A percentile compares a stretch with the other conserved stretches of the same genome.
These are phyloP conservation scores for Cercophora sp. DNA, from an alignment of 495 filamentous ascomycete species.

Conservation along the genomic window DNA sequence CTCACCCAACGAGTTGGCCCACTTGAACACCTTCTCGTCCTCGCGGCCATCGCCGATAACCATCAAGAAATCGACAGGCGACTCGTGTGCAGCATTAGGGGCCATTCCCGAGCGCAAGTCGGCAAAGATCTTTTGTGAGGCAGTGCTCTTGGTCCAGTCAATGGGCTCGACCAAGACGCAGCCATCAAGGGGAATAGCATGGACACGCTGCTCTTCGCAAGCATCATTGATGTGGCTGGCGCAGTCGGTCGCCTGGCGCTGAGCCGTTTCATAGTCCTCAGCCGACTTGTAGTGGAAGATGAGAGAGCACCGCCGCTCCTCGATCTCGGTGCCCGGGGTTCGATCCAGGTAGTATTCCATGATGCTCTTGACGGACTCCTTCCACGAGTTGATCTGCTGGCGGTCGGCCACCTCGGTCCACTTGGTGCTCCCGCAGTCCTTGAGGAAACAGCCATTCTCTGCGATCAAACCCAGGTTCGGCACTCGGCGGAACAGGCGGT, in stretches of 20 bases:
- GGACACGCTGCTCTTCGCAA: slow-evolving; percentile 74
- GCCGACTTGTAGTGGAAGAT: slow-evolving; percentile 83
- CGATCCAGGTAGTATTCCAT: slow-evolving; percentile 84
- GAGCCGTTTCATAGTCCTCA: slow-evolving; percentile 67
- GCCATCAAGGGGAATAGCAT: slow-evolving; percentile 73
- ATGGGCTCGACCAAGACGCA: slow-evolving; percentile 76
- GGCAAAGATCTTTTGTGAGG: slow-evolving; percentile 65
- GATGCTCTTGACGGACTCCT: slow-evolving; percentile 68
- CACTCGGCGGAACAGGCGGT: slow-evolving; percentile 73
- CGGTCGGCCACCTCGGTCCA: slow-evolving; percentile 75
- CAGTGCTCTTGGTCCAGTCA: slow-evolving; percentile 79
- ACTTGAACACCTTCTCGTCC: slow-evolving; percentile 87
- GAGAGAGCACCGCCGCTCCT: slow-evolving; percentile 79
- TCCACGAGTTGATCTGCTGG: slow-evolving; percentile 66
- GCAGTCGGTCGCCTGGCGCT: slow-evolving; percentile 76
- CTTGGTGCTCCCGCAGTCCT: slow-evolving; percentile 56
- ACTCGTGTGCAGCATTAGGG: slow-evolving; percentile 33
- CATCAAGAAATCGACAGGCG: slow-evolving; percentile 74
- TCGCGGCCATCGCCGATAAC: slow-evolving; percentile 85
- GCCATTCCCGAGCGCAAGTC: slow-evolving; percentile 44
- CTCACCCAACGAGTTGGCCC: slow-evolving; percentile 72
- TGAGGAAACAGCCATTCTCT: slow-evolving; percentile 88
- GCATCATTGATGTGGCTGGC: slow-evolving; percentile 92
- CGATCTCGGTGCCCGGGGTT: slow-evolving; percentile 78
- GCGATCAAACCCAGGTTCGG: slow-evolving; percentile 80